phyloP scores from a whole-genome alignment of 1,284 basidiomycete species.

The Trichosporon asahii region DNA sequence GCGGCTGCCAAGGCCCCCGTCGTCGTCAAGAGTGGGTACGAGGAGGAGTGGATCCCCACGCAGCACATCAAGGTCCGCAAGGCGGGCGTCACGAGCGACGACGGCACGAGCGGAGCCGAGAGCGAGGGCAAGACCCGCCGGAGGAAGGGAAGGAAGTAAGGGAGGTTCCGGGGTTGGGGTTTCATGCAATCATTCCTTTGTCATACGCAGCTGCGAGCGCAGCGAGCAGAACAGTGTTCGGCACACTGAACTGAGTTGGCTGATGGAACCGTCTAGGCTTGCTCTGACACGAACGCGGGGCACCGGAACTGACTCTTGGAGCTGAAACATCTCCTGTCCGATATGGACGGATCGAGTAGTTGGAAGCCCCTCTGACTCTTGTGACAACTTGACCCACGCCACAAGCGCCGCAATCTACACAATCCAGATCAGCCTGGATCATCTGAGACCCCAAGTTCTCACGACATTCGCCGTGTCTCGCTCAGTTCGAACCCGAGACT shows the following conservation, averaged over 20 bases:
- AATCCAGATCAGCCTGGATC: too few relatives aligned
- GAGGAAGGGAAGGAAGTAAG: slow-evolving; percentile 30
- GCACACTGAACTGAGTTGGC: background rate
- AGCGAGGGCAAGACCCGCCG: slow-evolving; percentile 38
- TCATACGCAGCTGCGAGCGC: background rate
- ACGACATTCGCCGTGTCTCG: too few relatives aligned
- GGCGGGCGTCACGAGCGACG: slow-evolving; percentile 35
- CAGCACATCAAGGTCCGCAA: slow-evolving; percentile 70
- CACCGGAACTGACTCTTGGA: background rate
- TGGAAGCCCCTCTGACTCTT: too few relatives aligned
- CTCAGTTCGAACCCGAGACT: too few relatives aligned
- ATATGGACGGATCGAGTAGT: background rate
- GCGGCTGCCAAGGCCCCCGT: slow-evolving; percentile 35
- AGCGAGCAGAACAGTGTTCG: background rate
- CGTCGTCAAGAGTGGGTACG: slow-evolving; percentile 67
- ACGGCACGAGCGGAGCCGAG: slow-evolving; percentile 42
- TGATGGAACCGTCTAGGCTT: background rate
- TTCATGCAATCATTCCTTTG: slow-evolving; percentile 7
- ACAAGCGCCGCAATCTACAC: too few relatives aligned
- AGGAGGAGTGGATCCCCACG: slow-evolving; percentile 89
- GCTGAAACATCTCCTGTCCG: background rate
- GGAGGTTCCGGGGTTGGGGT: background rate
- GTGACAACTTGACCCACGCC: too few relatives aligned
- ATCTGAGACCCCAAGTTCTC: too few relatives aligned
- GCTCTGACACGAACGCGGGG: background rate